Evolutionary conservation across 2,329 filamentous ascomycete genomes (phyloP), one percentile per base, ranked within the genome.

Genomic region (Conoideocrella luteorostrata): DNA sequence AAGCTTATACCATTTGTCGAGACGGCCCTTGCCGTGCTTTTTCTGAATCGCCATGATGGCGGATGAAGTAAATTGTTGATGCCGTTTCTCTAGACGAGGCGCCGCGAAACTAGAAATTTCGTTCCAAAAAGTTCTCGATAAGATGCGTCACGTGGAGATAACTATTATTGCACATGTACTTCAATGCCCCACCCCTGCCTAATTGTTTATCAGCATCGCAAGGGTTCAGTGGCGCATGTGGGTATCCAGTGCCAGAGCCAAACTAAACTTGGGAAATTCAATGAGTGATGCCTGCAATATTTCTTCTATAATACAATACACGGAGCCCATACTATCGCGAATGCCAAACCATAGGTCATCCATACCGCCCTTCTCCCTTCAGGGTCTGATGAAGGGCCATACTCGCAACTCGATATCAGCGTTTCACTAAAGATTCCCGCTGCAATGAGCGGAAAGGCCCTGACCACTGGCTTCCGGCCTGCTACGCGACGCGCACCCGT

Each of bases 1-100:
- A 58, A 97, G 82, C 64, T 90, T 91, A 70, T 97, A 98, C 88
- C 90, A 97, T 69, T 97, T 96, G 69, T 98, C 93, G 59, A 96
- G 77, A 79, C 91, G 90, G 67, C 91, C 91, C 73, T 97, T 97
- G 70, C 89, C 91, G 71, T 95, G 86, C 78, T 97, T 97, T 78
- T 97, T 96, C 63, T 97, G 88, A 59, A 97, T 91, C 60, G 88
- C 90, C 93, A 97, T 97, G 45, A 44, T 52, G 48, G 42, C 47
- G 48, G 33, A 47, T 42, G 39, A 17, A 33, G 33, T 29, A 21
- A 30, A 26, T 10, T 32, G 26, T 11, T 23, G n/a, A 29, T 30
- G 18, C 11, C 12, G 12, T 20, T 22, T 39, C 26, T 47, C 22
- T 44, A 28, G 26, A 32, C 39, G 30, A n/a, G 22, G 47, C 51